Base-by-base conservation (phyloP, 345 rosid species). In the Reutealis trisperma region DNA sequence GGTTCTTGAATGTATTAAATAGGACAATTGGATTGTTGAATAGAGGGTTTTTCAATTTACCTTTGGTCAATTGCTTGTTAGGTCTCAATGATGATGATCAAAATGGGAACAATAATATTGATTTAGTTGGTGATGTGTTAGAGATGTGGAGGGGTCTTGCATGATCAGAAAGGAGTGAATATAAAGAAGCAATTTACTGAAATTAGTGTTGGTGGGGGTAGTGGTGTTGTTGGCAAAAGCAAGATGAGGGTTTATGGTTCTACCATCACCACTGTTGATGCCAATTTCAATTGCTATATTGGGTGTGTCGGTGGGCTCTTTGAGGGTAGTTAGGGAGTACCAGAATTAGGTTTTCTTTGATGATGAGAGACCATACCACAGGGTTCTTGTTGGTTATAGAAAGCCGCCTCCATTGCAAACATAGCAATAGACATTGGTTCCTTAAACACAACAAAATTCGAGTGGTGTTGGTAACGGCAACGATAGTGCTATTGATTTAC, bases 361-460 rank as follows among this genome's bases (percentile, higher is more conserved):
- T 75, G 99, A 95, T 70, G 98, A 95, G 88, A 92, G 96, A 90
- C 92, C 98, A 22, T 97, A 93, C 72, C 97, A 87, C 25, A 90
- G 93, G 10, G 84, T 86, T 54, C 88, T 86, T 0, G 83, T 85
- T 72, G 93, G 88, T 60, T 85, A 85, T 81, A 83, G 87, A 78
- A 95, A 89, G 79, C 70, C 74, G 41, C 87, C 89, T 6, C 83
- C 85, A 1, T 78, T 88, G 32, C 85, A 71, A 30, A 79, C 87
- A 2, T 83, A 74, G 82, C 83, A 84, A 9, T 86, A 78, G 67
- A 52, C 82, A 2, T 89, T 84, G 63, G 84, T 84, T 67, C 80
- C 83, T 65, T 93, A 86, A 72, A 72, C 82, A 42, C 94, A 88
- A 63, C 88, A 79, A 73, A 93, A 86, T 77, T 79, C 90, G 8